Percentiles rank a stretch among this genome's conserved stretches.
Conservation (phyloP, 805 yeast genomes). For the Sugiyamaella chiloensis region DNA sequence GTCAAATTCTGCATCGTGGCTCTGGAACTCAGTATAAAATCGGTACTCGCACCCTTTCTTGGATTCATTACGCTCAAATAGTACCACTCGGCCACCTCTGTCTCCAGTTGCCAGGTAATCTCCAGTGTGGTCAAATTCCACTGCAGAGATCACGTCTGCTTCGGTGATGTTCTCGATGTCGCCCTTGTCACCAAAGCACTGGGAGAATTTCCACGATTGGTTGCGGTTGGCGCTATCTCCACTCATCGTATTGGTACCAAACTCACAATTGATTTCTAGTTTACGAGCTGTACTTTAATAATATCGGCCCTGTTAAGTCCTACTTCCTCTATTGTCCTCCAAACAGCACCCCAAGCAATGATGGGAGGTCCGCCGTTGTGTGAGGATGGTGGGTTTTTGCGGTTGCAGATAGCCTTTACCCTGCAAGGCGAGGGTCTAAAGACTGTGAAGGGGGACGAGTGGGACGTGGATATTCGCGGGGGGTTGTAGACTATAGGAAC, state of each 20-base stretch:
- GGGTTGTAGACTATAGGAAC: no score
- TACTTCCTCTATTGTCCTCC: no score
- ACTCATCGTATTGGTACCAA: constrained; percentile 14
- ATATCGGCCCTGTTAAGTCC: no score
- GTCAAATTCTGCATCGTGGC: constrained; percentile 98
- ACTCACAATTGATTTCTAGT: no score
- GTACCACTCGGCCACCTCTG: constrained; percentile 95
- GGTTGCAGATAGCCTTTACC: constrained; percentile 5
- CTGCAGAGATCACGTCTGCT: constrained; percentile 95
- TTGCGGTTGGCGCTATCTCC: constrained; percentile 28
- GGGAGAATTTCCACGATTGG: constrained; percentile 79
- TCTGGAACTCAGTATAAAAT: constrained; percentile 94
- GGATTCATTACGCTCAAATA: constrained; percentile 81
- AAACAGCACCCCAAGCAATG: no score
- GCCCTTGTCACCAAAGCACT: constrained; percentile 98
- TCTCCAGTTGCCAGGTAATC: constrained; percentile 97
- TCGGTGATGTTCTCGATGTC: constrained; percentile 94
- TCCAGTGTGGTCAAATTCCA: constrained; percentile 93
- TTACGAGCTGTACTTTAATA: no score
- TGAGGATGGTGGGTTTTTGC: constrained; percentile 8
- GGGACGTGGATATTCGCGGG: no score
- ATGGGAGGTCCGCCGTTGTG: constrained; percentile 1
- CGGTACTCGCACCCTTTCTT: constrained; percentile 85
- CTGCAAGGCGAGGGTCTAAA: neutral
- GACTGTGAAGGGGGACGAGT: no score